Evolutionary conservation across 2,329 filamentous ascomycete genomes (phyloP).

Genomic region (Macroventuria anomochaeta): DNA sequence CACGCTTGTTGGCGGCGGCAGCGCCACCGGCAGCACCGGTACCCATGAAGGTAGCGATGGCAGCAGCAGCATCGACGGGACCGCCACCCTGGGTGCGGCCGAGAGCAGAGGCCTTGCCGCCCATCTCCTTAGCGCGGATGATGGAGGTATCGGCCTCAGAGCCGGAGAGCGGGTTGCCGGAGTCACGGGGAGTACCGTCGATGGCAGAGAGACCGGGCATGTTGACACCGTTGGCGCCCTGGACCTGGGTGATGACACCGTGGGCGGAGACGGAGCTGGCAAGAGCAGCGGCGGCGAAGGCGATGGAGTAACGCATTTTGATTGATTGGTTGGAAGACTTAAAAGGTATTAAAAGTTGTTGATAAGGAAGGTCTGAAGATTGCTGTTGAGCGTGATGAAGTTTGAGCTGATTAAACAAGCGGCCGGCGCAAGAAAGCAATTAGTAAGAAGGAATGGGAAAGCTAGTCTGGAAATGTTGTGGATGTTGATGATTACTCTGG

Average conservation of each 20-base stretch:
- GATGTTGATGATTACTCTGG: constrained; percentile 34
- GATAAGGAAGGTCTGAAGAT: constrained; percentile 18
- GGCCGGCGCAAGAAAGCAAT: constrained; percentile 46
- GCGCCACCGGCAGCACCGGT: constrained; percentile 6
- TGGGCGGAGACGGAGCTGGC: constrained; percentile 61
- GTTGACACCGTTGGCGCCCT: constrained; percentile 66
- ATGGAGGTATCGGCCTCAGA: constrained; percentile 75
- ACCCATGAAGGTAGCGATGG: constrained; percentile 67
- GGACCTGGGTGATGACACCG: constrained; percentile 63
- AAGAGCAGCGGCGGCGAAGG: constrained; percentile 57
- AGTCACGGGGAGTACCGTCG: constrained; percentile 73
- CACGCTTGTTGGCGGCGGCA: constrained; percentile 31
- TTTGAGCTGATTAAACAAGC: constrained; percentile 40
- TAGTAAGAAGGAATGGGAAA: constrained; percentile 35
- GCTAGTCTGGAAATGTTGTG: constrained; percentile 40
- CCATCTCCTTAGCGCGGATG: constrained; percentile 67
- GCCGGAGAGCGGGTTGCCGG: constrained; percentile 65
- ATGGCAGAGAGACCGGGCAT: constrained; percentile 69
- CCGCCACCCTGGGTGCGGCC: constrained; percentile 68
- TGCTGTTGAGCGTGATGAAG: constrained; percentile 23
- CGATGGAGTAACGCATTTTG: constrained; percentile 58
- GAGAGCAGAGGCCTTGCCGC: constrained; percentile 63
- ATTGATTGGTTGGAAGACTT: constrained; percentile 25
- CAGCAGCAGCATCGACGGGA: constrained; percentile 62
- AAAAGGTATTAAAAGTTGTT: constrained; percentile 17